Conservation (phyloP, 169 alveolate species). For the Eimeria mitis region DNA sequence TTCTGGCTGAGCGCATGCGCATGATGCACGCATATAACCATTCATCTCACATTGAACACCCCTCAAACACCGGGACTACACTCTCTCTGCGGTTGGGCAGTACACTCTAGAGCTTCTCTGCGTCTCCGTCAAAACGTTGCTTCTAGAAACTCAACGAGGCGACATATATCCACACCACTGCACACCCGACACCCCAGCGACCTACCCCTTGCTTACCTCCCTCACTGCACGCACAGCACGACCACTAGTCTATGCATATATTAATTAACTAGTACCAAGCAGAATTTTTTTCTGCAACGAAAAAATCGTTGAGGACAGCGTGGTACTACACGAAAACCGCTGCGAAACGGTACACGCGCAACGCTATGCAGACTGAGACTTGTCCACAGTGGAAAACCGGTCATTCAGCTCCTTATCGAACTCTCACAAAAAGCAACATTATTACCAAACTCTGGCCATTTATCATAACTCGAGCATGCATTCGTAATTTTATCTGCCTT, state of each 20-base stretch:
- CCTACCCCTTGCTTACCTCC: neutral
- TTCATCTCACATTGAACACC: too few species aligned
- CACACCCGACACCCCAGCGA: neutral
- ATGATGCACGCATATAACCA: too few species aligned
- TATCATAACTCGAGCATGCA: neutral
- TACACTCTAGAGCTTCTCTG: neutral
- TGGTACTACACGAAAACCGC: neutral
- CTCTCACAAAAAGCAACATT: neutral
- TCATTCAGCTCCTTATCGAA: neutral
- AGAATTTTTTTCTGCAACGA: neutral
- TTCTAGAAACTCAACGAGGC: neutral
- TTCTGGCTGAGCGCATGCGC: too few species aligned
- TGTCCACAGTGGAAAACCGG: neutral
- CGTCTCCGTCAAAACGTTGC: neutral
- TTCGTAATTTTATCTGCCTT: neutral
- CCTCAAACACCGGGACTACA: too few species aligned
- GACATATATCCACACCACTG: neutral
- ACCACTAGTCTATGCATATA: neutral
- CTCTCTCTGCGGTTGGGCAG: too few species aligned
- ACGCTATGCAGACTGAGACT: neutral
- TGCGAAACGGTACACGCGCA: constrained; percentile 19
- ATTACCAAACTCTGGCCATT: neutral
- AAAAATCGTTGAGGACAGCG: neutral
- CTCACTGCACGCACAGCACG: neutral
- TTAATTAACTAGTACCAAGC: neutral